phyloP scores from a whole-genome alignment of 768 basidiomycete species.

The Dioszegia aurantiaca region DNA sequence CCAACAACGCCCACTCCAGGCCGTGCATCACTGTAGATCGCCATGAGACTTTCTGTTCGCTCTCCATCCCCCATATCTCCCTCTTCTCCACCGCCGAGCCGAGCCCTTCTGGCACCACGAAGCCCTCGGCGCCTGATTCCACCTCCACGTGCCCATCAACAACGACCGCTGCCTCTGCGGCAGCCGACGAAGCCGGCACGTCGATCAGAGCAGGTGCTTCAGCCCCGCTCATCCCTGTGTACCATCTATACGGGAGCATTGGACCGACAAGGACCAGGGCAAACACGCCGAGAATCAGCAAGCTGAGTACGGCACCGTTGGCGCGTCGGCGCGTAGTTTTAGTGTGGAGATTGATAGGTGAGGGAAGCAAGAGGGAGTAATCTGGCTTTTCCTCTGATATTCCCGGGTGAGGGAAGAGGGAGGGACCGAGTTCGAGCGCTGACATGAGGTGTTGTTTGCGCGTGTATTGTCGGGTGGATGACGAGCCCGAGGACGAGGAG shows the following conservation, averaged over 20 bases:
- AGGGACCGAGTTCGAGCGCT: conserved; percentile 9
- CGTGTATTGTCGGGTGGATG: neutral
- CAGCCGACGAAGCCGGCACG: no score
- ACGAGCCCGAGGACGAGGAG: conserved; percentile 8
- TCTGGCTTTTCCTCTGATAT: conserved; percentile 1
- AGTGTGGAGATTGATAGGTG: neutral
- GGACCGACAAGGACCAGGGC: conserved; percentile 10
- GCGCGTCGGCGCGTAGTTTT: neutral
- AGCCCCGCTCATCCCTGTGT: neutral
- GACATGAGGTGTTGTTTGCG: conserved; percentile 10
- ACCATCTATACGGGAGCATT: conserved; percentile 12
- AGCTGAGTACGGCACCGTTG: neutral
- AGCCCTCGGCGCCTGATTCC: no score
- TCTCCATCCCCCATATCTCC: neutral
- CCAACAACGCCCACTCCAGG: neutral
- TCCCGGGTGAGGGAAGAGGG: conserved; percentile 3
- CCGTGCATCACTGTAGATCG: neutral
- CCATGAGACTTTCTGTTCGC: neutral
- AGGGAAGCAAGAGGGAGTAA: conserved; percentile 4
- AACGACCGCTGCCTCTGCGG: neutral
- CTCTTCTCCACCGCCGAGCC: no score
- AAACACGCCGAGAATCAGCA: conserved; percentile 4
- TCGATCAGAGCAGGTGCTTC: neutral
- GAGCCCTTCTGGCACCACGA: no score
- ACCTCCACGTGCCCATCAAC: no score